These are phyloP conservation scores for Musa itinerans DNA, from an alignment of 176 grass and related monocot genomes.

Conservation along the genomic window DNA sequence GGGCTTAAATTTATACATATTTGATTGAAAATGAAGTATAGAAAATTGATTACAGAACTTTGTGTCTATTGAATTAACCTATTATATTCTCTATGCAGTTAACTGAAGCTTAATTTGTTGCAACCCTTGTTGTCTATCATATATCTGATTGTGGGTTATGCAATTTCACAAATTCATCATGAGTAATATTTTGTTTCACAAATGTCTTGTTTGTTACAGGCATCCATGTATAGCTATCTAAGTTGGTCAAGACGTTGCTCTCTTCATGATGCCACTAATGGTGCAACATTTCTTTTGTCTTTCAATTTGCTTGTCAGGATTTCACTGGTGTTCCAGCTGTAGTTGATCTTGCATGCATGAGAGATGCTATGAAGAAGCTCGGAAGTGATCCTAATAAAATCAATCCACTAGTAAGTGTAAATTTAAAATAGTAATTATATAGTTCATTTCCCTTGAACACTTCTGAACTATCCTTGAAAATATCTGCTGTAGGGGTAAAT, in stretches of 20 bases:
- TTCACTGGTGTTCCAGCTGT: constrained; percentile 94
- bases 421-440: not conserved
- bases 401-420: constrained; percentile 75
- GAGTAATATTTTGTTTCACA: no score
- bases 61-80: no score
- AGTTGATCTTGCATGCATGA: constrained; percentile 96
- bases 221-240: not conserved
- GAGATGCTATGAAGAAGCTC: constrained; percentile 91
- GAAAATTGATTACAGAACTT: not conserved
- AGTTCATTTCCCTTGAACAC: no score
- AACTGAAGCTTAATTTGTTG: no score
- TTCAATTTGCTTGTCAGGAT: constrained; percentile 40
- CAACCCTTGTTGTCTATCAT: no score
- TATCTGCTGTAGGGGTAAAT: no score
- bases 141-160: no score
- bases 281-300: not conserved
- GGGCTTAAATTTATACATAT: no score
- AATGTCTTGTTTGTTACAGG: no score
- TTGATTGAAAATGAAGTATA: not conserved
- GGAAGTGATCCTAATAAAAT: constrained; percentile 83
- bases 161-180: no score
- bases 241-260: not conserved
- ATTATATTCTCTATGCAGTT: no score
- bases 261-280: not conserved
- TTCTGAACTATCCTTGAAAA: no score